Percentiles rank a stretch among this genome's conserved stretches.
Evolutionary conservation across 441 rosid species (phyloP).

Genomic region (Gossypium aridum): DNA sequence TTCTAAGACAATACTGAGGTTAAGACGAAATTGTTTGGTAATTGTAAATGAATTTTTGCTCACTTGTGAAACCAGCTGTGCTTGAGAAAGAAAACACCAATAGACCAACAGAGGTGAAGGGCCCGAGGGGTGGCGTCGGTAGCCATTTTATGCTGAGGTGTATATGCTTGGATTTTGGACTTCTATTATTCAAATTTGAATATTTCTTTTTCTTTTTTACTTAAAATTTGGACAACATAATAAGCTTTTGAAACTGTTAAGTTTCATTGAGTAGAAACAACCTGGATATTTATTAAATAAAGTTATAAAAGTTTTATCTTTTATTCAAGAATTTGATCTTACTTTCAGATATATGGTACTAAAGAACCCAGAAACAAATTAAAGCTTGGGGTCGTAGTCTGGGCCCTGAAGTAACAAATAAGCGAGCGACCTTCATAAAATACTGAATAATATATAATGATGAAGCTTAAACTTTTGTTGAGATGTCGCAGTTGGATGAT

Average conservation of each 20-base stretch:
- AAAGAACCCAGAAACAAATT: background rate
- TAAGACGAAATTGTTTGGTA: background rate
- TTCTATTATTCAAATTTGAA: background rate
- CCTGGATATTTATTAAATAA: too few relatives aligned
- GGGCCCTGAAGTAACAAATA: background rate
- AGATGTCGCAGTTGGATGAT: constrained; percentile 8
- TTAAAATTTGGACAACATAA: background rate
- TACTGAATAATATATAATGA: background rate
- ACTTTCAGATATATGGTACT: too few relatives aligned
- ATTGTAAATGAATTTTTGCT: background rate
- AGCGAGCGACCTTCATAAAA: background rate
- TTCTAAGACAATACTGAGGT: background rate
- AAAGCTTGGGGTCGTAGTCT: background rate
- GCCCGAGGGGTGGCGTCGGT: background rate
- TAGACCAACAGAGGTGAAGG: background rate
- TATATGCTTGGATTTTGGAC: background rate
- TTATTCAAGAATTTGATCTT: too few relatives aligned
- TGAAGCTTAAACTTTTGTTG: background rate
- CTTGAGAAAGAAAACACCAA: background rate
- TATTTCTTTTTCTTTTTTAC: background rate
- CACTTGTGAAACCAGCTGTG: background rate
- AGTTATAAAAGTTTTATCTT: too few relatives aligned
- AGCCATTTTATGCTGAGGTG: constrained; percentile 3
- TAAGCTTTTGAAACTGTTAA: background rate
- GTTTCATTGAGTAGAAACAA: too few relatives aligned